Evolutionary conservation across 202 grass and related monocot genomes (phyloP).

Genomic region (Panicum hallii): DNA sequence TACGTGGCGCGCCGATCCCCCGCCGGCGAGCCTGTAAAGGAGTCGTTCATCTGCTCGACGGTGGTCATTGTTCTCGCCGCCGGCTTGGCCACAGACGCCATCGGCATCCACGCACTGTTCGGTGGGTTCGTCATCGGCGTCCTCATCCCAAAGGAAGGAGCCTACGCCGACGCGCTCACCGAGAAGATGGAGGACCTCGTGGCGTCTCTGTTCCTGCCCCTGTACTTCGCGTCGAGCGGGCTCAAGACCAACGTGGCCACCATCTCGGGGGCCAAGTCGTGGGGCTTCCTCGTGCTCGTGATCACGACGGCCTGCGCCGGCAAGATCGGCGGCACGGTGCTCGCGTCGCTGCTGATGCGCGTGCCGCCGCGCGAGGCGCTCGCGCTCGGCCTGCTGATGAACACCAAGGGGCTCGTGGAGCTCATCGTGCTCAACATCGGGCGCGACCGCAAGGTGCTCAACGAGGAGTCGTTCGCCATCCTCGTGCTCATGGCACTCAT

Average conservation of each 20-base stretch:
- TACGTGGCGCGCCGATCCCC: slow-evolving; percentile 60
- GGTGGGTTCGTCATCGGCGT: slow-evolving; percentile 79
- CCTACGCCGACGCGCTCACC: slow-evolving; percentile 58
- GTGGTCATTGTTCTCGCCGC: slow-evolving; percentile 55
- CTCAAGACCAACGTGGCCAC: slow-evolving; percentile 67
- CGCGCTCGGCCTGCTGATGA: slow-evolving; percentile 65
- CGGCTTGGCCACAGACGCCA: slow-evolving; percentile 65
- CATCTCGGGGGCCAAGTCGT: slow-evolving; percentile 51
- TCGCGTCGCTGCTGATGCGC: slow-evolving; percentile 28
- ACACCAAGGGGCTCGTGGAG: slow-evolving; percentile 72
- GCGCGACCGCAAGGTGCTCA: slow-evolving; percentile 65
- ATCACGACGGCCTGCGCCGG: slow-evolving; percentile 53
- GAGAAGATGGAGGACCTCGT: slow-evolving; percentile 89
- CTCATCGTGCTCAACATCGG: slow-evolving; percentile 77
- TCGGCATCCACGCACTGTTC: slow-evolving; percentile 88
- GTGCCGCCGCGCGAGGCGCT: slow-evolving; percentile 50
- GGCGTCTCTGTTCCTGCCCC: slow-evolving; percentile 61
- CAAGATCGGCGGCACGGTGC: slow-evolving; percentile 66
- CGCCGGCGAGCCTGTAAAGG: slow-evolving; percentile 62
- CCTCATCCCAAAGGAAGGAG: slow-evolving; percentile 73
- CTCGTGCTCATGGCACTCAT: slow-evolving; percentile 67
- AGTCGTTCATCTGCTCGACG: slow-evolving; percentile 58
- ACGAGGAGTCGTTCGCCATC: slow-evolving; percentile 66
- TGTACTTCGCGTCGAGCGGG: slow-evolving; percentile 75
- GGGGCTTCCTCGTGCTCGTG: slow-evolving; percentile 61